Base-by-base conservation (phyloP, 2,329 filamentous ascomycete genomes). In the Fusarium sp. region DNA sequence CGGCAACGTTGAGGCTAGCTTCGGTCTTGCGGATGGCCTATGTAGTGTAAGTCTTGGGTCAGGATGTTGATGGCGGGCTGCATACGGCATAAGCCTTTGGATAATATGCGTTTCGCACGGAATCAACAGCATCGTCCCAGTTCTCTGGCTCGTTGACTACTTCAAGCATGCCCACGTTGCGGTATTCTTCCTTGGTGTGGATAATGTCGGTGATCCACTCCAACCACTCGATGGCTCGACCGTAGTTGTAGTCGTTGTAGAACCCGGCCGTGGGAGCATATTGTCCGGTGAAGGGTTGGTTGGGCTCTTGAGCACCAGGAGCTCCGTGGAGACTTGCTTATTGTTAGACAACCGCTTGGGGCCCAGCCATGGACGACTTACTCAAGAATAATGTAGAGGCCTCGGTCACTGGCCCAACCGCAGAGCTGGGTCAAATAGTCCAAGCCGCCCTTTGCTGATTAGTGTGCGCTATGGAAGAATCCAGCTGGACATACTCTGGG, bases 91-190 rank as follows among this genome's bases (percentile, higher is more conserved):
- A 62, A 9, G 65, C 65, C 3, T 68, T 49, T 11, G 59, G 63
- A 17, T 70, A 70, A 38, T 61, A 70, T 1, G 51, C 56, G 33
- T 39, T 59, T 13, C 67, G 63, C 6, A 70, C 43, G 7, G 63
- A 65, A 11, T 60, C 51, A 17, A 64, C 59, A 7, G 65, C 53
- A 3, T 58, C 51, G 14, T 61, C 45, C 59, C 67, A 64, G 51
- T 57, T 62, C 9, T 62, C 44, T 1, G 68, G 68, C 38, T 70
- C 68, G n/a, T 70, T 70, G 19, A 70, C 74, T 11, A 87, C 71
- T 67, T 84, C 79, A 33, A 88, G 70, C 80, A 85, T 86, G 52
- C 84, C 84, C 23, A 87, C 84, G 39, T 82, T 85, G 49, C 78
- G 73, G 68, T 82, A 84, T 27, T 77, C 77, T 32, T 72, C 47